A percentile compares a stretch with the other conserved stretches of the same genome.
phyloP scores from a whole-genome alignment of 768 basidiomycete species.

The Xerocomellus chrysenteron region DNA sequence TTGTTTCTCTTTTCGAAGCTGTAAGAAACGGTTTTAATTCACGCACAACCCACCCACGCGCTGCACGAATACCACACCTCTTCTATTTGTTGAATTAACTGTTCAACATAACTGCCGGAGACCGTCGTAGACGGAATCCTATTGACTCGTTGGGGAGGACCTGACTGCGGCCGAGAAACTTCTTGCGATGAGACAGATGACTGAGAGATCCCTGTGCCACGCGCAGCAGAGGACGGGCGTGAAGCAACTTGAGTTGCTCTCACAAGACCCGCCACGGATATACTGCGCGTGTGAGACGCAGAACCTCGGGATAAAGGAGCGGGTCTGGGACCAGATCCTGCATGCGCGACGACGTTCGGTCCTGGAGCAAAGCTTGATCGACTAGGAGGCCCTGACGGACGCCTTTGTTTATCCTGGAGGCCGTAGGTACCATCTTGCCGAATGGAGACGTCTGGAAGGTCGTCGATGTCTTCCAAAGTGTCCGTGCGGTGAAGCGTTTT shows the following conservation, averaged over 20 bases:
- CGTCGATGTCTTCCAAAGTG: constrained; percentile 43
- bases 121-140: constrained; percentile 2
- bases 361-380: constrained; percentile 11
- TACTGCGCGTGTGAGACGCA: constrained; percentile 9
- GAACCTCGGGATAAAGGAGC: constrained; percentile 14
- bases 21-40: constrained; percentile 9
- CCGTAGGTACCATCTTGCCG: constrained; percentile 57
- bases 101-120: constrained; percentile 9
- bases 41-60: constrained; percentile 8
- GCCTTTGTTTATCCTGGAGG: constrained; percentile 30
- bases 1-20: constrained; percentile 54
- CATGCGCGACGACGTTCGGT: constrained; percentile 5
- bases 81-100: constrained; percentile 39
- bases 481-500: constrained; percentile 22
- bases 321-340: constrained; percentile 8
- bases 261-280: constrained; percentile 8
- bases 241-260: constrained; percentile 6
- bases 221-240: constrained; percentile 17
- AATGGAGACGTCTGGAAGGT: constrained; percentile 65
- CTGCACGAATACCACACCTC: constrained; percentile 40
- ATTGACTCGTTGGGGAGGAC: constrained; percentile 6
- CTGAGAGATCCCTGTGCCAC: constrained; percentile 6
- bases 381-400: constrained; percentile 12
- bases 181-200: constrained; percentile 24
- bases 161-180: constrained; percentile 13